These are phyloP conservation scores for Symbiodinium natans DNA, from an alignment of 73 alveolate genomes.

Conservation along the genomic window DNA sequence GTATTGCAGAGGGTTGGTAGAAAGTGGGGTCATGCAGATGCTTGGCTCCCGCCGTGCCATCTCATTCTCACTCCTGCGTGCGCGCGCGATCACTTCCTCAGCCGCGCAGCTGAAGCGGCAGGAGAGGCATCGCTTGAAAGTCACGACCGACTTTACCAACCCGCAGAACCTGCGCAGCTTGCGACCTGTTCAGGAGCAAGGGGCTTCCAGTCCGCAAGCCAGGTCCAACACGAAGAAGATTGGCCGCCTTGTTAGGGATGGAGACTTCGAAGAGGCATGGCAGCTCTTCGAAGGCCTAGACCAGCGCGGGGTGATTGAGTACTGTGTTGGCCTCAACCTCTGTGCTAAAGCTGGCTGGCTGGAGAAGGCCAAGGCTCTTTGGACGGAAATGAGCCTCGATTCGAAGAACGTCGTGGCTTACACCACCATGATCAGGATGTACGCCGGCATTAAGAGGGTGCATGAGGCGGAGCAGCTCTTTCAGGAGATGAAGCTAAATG, in stretches of 20 bases:
- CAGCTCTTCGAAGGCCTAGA: background rate
- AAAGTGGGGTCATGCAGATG: no score
- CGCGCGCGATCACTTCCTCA: background rate
- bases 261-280: background rate
- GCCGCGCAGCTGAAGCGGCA: slow-evolving; percentile 11
- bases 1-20: no score
- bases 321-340: background rate
- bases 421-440: background rate
- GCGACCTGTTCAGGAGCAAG: background rate
- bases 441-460: background rate
- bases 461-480: background rate
- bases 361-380: background rate
- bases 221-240: background rate
- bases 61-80: no score
- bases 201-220: background rate
- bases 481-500: background rate
- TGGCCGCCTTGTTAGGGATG: background rate
- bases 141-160: background rate
- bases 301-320: background rate
- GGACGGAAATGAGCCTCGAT: background rate
- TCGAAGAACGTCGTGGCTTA: background rate
- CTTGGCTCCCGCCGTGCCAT: no score
- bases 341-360: slow-evolving; percentile 1
- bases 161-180: background rate
- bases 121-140: background rate